A percentile compares a stretch with the other conserved stretches of the same genome.
These are phyloP conservation scores for Alternaria gaisen DNA, from an alignment of 2,329 filamentous ascomycete genomes.

Conservation along the genomic window DNA sequence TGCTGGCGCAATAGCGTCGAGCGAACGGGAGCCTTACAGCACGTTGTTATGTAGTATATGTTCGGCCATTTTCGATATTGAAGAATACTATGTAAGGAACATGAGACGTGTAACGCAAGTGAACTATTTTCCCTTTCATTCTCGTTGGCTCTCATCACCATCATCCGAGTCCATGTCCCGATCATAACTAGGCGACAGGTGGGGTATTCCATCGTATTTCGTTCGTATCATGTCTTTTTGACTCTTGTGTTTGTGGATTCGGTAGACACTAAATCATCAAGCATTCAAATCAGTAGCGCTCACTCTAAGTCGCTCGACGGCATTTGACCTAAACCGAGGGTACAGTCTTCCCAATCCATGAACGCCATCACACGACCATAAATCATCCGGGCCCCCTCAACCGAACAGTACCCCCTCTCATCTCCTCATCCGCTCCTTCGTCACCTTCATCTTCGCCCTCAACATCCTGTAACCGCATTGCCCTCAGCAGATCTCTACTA, in stretches of 20 bases:
- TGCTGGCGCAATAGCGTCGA: neutral
- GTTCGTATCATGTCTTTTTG: neutral
- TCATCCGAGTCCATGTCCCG: neutral
- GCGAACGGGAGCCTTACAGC: neutral
- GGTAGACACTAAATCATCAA: neutral
- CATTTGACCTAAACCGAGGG: neutral
- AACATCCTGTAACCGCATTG: constrained; percentile 43
- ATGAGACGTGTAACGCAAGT: neutral
- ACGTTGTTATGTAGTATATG: neutral
- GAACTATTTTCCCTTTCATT: too few relatives aligned
- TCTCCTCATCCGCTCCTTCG: constrained; percentile 3
- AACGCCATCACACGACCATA: neutral
- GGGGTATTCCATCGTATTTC: neutral
- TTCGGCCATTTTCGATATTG: neutral
- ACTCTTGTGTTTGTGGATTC: neutral
- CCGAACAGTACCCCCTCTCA: constrained; percentile 19
- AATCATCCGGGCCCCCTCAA: constrained; percentile 4
- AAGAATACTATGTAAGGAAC: neutral
- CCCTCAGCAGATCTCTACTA: constrained; percentile 41
- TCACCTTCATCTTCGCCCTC: constrained; percentile 18
- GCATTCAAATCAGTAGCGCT: neutral
- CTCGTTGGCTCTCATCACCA: neutral
- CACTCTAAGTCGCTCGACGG: neutral
- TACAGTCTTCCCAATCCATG: neutral
- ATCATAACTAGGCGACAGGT: neutral